These are phyloP conservation scores for Ambrosia hybrid DNA, from an alignment of 140 eudicot genomes.

Conservation along the genomic window DNA sequence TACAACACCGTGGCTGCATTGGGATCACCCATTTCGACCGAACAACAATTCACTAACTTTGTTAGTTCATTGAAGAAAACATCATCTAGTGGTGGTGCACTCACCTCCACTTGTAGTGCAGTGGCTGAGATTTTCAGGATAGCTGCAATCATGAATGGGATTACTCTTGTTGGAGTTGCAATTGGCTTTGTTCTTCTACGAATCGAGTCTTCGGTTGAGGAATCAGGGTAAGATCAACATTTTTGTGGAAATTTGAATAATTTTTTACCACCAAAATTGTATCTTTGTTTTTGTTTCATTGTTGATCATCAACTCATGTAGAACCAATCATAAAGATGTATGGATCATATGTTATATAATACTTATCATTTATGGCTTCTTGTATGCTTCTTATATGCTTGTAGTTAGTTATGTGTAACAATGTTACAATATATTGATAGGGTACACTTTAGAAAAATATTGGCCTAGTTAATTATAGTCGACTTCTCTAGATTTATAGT, in stretches of 20 bases:
- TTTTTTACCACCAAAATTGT: conserved; percentile 15
- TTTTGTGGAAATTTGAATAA: not conserved
- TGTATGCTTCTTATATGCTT: conserved; percentile 1
- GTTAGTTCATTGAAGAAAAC: conserved; percentile 49
- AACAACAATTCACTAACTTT: conserved; percentile 64
- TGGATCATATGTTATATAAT: conserved; percentile 30
- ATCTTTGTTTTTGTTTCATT: conserved; percentile 35
- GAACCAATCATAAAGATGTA: conserved; percentile 35
- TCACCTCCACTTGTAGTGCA: conserved; percentile 63
- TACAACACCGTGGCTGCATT: conserved; percentile 56
- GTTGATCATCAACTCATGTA: conserved; percentile 35
- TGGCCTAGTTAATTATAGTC: too few relatives aligned
- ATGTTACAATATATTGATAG: not conserved
- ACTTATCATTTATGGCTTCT: conserved; percentile 28
- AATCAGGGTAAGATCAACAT: conserved; percentile 44
- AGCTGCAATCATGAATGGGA: conserved; percentile 72
- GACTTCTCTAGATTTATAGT: not conserved
- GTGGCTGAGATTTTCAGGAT: conserved; percentile 76
- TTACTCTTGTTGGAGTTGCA: conserved; percentile 82
- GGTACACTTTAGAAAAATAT: not conserved
- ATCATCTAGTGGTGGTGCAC: conserved; percentile 45
- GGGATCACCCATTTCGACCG: conserved; percentile 59
- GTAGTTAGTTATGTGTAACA: not conserved
- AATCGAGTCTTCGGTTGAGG: conserved; percentile 74
- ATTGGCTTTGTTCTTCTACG: conserved; percentile 85